Evolutionary conservation across 2,329 filamentous ascomycete species (phyloP), one percentile per base, ranked within the genome.

Genomic region (Colletotrichum sp.): DNA sequence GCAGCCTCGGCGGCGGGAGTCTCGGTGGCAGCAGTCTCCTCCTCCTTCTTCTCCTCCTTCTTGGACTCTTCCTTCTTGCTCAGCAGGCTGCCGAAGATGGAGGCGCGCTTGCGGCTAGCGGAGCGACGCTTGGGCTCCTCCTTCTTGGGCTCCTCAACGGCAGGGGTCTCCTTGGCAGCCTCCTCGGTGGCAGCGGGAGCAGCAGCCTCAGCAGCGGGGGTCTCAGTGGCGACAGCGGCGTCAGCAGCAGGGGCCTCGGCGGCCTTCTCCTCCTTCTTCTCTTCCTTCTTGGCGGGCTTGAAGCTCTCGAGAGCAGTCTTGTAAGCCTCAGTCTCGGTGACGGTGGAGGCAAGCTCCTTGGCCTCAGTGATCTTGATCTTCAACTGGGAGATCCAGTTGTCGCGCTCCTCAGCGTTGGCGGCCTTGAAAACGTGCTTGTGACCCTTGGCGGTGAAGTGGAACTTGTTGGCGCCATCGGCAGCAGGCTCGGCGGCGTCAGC

Each of bases 361-460:
- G 95, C 96, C 88, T 98, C 95, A 68, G 93, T 90, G 69, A 95
- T 91, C 90, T 96, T 95, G 82, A 91, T 88, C 91, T 97, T 96
- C 80, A 98, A 86, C 82, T 96, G 94, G 78, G 92, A 88, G 81
- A 98, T 92, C 97, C 97, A 99, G 90, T 94, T 95, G 86, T 98
- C 95, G 84, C 96, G 96, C 88, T 98, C 96, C 76, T 92, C 88
- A 65, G 91, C 81, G 81, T 83, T 93, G 81, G 89, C 82, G 74
- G 96, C 95, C 92, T 98, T 96, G 91, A 99, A 98, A 77, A 91
- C 91, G 91, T 98, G 96, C 92, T 98, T 98, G 88, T 98, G 94
- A 80, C 94, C 94, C 87, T 94, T 93, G 83, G 95, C 88, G 84
- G 93, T 95, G 90, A 99, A 94, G 83, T 92, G 89, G 90, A 99